Evolutionary conservation across 2,329 filamentous ascomycete genomes (phyloP).

Genomic region (Pseudonectria buxi): DNA sequence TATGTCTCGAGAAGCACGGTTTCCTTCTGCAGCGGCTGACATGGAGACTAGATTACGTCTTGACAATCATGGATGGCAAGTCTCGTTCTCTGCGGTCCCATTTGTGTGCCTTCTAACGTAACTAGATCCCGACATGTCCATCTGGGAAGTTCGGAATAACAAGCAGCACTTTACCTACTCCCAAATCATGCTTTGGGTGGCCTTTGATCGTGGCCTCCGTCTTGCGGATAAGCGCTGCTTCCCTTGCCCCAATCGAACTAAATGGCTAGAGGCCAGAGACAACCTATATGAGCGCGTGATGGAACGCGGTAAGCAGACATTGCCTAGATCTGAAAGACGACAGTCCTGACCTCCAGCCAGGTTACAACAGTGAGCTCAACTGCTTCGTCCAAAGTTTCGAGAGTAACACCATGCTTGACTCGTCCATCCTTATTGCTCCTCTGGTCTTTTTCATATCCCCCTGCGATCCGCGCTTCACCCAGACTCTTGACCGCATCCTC

Average conservation of each 20-base stretch:
- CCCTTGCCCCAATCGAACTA: constrained; percentile 61
- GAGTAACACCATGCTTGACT: constrained; percentile 61
- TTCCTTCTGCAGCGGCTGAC: background rate
- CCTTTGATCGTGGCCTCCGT: constrained; percentile 67
- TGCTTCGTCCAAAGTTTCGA: constrained; percentile 74
- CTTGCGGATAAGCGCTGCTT: constrained; percentile 69
- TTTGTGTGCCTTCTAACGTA: background rate
- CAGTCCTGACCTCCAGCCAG: constrained; percentile 27
- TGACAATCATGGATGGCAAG: constrained; percentile 56
- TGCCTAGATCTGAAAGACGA: too few relatives aligned
- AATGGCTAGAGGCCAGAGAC: constrained; percentile 63
- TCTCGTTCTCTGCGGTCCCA: background rate
- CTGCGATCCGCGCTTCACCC: constrained; percentile 68
- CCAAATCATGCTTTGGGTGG: constrained; percentile 81
- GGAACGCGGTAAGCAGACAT: constrained; percentile 47
- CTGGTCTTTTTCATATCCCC: constrained; percentile 75
- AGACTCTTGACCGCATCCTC: constrained; percentile 66
- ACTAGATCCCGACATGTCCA: constrained; percentile 67
- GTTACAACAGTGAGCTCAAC: constrained; percentile 63
- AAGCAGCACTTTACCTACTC: constrained; percentile 75
- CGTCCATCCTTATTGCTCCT: constrained; percentile 68
- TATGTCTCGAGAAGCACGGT: constrained; percentile 16
- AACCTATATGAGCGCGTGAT: constrained; percentile 68
- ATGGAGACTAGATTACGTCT: constrained; percentile 52
- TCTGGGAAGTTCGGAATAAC: constrained; percentile 72